These are phyloP conservation scores for Cinchona pubescens DNA, from an alignment of 257 asterid species.

Conservation along the genomic window DNA sequence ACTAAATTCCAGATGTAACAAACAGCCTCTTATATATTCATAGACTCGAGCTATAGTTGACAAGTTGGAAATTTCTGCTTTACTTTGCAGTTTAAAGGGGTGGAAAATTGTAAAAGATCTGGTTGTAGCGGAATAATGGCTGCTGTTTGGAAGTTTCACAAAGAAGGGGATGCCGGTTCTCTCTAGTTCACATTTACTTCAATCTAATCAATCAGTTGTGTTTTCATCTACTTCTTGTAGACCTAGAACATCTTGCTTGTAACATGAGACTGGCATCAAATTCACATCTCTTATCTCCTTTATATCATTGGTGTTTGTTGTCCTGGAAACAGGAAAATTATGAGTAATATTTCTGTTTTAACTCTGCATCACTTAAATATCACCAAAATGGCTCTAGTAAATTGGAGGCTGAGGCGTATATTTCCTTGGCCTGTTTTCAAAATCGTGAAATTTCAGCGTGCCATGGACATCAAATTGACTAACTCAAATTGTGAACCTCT, in stretches of 20 bases:
- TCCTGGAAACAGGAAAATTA: neutral
- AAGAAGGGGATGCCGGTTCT: conserved; percentile 17
- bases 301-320: neutral
- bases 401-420: neutral
- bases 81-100: conserved; percentile 18
- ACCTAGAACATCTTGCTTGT: neutral
- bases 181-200: neutral
- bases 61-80: neutral
- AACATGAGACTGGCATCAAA: neutral
- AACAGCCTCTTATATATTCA: neutral
- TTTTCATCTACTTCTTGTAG: conserved; percentile 3
- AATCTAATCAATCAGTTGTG: neutral
- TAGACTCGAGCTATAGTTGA: neutral
- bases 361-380: neutral
- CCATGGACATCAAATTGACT: neutral
- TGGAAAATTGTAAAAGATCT: conserved; percentile 8
- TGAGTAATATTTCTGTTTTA: neutral
- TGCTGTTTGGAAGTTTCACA: conserved; percentile 16
- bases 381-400: neutral
- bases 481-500: too few species aligned
- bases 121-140: conserved; percentile 14
- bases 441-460: neutral
- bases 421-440: neutral
- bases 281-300: neutral
- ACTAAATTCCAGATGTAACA: conserved; percentile 2